Evolutionary conservation across 768 basidiomycete species (phyloP), one percentile per base, ranked within the genome.

Genomic region (Collybiopsis luxurians): DNA sequence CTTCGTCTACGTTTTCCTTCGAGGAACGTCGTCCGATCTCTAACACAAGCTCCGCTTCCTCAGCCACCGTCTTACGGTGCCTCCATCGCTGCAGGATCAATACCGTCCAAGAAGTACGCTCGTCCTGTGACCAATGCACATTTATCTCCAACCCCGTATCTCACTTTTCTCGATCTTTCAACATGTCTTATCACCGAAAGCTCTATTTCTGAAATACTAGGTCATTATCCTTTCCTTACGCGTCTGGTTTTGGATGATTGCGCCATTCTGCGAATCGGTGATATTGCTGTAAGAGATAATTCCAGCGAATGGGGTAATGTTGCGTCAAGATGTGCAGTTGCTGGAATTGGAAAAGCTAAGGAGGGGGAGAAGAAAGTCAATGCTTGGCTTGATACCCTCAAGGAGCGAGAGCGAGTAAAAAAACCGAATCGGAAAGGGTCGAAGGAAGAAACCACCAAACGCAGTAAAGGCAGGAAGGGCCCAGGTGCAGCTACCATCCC

Each of bases 161-260:
- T 93, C 27, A 72, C 75, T 36, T 79, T 84, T 31, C 79, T 96
- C 28, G 94, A 98, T 66, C 68, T 96, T 12, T 89, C 90, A 0
- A 90, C 90, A 0, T 87, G 84, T 60, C 73, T 73, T 44, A 67
- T 95, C 23, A 69, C 75, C 34, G 77, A 80, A 52, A 55, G 66
- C 0, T 84, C 89, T 45, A 64, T 90, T 38, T 82, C 85, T 54
- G 71, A 69, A 17, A 64, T 92, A 9, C 66, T 89, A 0, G 70
- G 73, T 3, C 77, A 74, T 6, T 82, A 89, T 60, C 65, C 71
- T 0, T 64, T 63, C 1, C 69, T 96, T 12, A 72, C 77, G 57
- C 83, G 90, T 63, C 71, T 97, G 40, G 73, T 95, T 21, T 65
- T 93, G 19, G 93, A 96, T 62, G 78, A 74, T 4, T 90, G 89